Percentiles rank a stretch among this genome's conserved stretches.
These are phyloP conservation scores for Suillus sp. DNA, from an alignment of 768 basidiomycete genomes.

Conservation along the genomic window DNA sequence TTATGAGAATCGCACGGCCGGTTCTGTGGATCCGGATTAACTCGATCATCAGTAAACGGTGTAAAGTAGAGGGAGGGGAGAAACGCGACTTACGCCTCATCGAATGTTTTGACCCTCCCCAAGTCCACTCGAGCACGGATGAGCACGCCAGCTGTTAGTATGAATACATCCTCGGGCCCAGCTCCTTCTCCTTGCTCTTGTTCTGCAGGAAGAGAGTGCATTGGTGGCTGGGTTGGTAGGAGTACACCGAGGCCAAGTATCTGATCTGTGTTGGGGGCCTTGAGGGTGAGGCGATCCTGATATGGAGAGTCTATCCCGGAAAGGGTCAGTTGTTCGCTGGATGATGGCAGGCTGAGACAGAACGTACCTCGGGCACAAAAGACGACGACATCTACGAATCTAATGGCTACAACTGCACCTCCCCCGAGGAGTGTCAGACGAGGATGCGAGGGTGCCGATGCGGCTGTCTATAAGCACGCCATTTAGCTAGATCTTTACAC, in stretches of 20 bases:
- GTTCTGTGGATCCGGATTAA: constrained; percentile 39
- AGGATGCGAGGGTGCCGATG: constrained; percentile 72
- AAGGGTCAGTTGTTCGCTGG: not conserved
- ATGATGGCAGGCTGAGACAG: not conserved
- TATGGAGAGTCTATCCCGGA: constrained; percentile 60
- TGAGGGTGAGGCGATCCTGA: constrained; percentile 71
- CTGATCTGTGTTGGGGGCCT: constrained; percentile 59
- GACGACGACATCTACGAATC: constrained; percentile 78
- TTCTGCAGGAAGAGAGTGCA: constrained; percentile 19
- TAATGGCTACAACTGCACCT: constrained; percentile 60
- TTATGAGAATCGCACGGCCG: constrained; percentile 68
- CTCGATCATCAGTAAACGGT: not conserved
- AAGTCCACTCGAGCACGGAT: constrained; percentile 65
- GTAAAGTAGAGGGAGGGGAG: not conserved
- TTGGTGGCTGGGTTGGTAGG: constrained; percentile 23
- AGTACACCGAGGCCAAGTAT: constrained; percentile 70
- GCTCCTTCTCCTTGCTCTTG: constrained; percentile 13
- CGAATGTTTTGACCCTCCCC: constrained; percentile 61
- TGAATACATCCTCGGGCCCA: constrained; percentile 20
- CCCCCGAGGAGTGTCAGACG: constrained; percentile 60
- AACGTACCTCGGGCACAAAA: constrained; percentile 64
- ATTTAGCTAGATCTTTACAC: not conserved
- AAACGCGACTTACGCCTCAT: constrained; percentile 54
- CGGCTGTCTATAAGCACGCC: constrained; percentile 49
- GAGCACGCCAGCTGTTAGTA: constrained; percentile 67